A percentile compares a stretch with the other conserved stretches of the same genome.
Conservation (phyloP, 306 rosid species). For the Citrullus amarus region DNA sequence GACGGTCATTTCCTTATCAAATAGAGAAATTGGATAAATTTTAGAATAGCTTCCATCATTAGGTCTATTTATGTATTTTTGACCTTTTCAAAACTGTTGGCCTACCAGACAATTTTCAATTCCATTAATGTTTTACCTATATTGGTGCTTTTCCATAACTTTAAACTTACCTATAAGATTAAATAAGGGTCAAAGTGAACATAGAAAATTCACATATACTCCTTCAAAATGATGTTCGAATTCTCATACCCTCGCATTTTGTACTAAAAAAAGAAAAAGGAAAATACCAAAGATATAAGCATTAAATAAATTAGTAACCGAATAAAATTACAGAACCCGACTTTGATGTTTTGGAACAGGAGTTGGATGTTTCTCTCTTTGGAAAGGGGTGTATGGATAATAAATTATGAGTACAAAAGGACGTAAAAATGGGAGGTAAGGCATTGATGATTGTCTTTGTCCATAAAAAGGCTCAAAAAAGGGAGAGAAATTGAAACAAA, state of each 20-base stretch:
- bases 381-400: not conserved
- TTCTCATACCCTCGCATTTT: too few species aligned
- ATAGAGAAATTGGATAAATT: too few species aligned
- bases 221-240: too few species aligned
- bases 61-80: too few species aligned
- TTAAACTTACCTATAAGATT: not conserved
- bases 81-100: too few species aligned
- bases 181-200: not conserved
- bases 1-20: too few species aligned
- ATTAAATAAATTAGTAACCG: slow-evolving; percentile 1
- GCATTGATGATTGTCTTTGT: not conserved
- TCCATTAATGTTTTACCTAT: not conserved
- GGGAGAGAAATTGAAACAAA: not conserved
- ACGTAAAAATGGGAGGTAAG: not conserved
- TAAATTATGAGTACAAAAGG: slow-evolving; percentile 8
- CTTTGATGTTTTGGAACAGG: not conserved
- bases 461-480: not conserved
- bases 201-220: too few species aligned
- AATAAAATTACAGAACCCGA: not conserved
- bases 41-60: too few species aligned
- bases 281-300: not conserved
- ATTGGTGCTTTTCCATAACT: not conserved
- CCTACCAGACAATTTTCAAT: not conserved
- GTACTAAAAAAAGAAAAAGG: not conserved
- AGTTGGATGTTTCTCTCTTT: not conserved